Evolutionary conservation across 2,329 filamentous ascomycete species (phyloP), one percentile per base, ranked within the genome.

Genomic region (Diatrype stigma): DNA sequence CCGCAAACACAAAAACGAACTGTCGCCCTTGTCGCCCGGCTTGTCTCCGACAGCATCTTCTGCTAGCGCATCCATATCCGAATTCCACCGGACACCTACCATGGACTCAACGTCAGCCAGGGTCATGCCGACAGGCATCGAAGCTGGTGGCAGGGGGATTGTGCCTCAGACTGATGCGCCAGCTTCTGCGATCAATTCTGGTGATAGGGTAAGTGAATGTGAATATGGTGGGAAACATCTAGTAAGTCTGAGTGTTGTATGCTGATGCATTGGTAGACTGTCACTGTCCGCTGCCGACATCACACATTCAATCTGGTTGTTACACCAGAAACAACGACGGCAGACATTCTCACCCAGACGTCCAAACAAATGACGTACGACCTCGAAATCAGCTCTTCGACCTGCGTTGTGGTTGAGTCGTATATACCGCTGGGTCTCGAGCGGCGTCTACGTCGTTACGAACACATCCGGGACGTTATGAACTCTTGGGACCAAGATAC

Each of bases 401-500:
- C 77, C 12, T 87, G 85, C 48, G 78, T 94, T n/a, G 67, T 96
- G 11, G 70, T 91, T 17, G 93, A 97, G 67, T 82, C 80, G 19
- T 96, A 91, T 66, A 73, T 77, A 19, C 79, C 84, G 42, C 78
- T 94, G 1, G 90, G 90, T 28, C 76, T 97, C 2, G 89, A 95
- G 67, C 84, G 93, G 37, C 87, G 89, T 1, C 72, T 97, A 23
- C 86, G 93, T 38, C 85, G 84, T 37, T 96, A 96, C 65, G 93
- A 97, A 71, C 84, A 83, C 55, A 80, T 97, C 30, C 83, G 90
- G 53, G 90, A 96, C 62, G 82, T 96, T 21, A 81, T 96, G 79
- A 95, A 96, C 67, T 95, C 91, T 0, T 97, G 93, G 93, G 89
- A 96, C 54, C 77, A 79, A 42, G 91, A 96, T 66, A 76, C 79